Evolutionary conservation across 352 stramenopile genomes (phyloP), one percentile per base, ranked within the genome.

Genomic region (Pelagophyceae sp.): DNA sequence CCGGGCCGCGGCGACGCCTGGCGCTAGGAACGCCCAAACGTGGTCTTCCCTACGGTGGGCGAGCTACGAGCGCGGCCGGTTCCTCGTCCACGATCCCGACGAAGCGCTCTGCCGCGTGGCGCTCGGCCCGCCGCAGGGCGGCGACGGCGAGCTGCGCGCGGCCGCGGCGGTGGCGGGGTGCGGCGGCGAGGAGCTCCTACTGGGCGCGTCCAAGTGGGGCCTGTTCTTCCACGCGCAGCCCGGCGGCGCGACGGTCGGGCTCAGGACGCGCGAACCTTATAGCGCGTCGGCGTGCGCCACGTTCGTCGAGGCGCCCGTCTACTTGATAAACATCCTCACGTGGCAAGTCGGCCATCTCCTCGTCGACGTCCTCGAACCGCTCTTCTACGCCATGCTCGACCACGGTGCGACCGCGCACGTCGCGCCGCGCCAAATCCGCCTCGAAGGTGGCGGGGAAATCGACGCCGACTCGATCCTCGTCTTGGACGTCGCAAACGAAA

Each of bases 331-430:
- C 40, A 37, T 81, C 25, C 61, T 81, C 3, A 81, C 78, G 31
- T 80, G 75, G 78, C 78, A 81, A 60, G 78, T 81, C 33, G 78
- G 78, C 37, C 78, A 81, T 60, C 45, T 81, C 29, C 33, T 81
- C 60, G 51, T 81, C 20, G 78, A 81, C 67, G 31, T 81, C 51
- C 75, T 81, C 38, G 78, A 81, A 61, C 78, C 75, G n/a, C 58
- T 81, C 11, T 81, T 76, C 75, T 23, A 80, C 60, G 75, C 61
- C 20, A 11, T 77, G 40, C n/a, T 2, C 19, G 25, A 25, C 29
- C 3, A 67, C 61, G 37, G 38, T n/a, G n/a, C n/a, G n/a, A n/a
- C n/a, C n/a, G n/a, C n/a, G n/a, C n/a, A n/a, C n/a, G n/a, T n/a
- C n/a, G n/a, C n/a, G n/a, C n/a, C n/a, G n/a, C n/a, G n/a, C n/a